A percentile compares a stretch with the other conserved stretches of the same genome.
These are phyloP conservation scores for Grosmannia clavigera DNA, from an alignment of 2,329 filamentous ascomycete species.

Conservation along the genomic window DNA sequence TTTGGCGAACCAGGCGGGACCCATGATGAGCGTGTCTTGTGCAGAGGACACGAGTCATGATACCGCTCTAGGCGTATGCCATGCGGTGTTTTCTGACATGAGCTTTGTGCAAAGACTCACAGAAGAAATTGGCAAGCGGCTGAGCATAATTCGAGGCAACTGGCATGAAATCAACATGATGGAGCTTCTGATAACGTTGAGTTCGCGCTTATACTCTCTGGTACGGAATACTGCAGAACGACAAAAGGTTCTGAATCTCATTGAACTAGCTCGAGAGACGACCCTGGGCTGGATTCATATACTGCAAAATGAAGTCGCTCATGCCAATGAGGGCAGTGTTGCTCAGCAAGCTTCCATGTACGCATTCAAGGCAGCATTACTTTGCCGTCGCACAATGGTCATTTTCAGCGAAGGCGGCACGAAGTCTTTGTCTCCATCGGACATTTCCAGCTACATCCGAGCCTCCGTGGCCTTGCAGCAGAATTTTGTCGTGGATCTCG, in stretches of 20 bases:
- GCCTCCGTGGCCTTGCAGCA: conserved; percentile 8
- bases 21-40: conserved; percentile 13
- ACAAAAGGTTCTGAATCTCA: conserved; percentile 17
- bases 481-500: conserved; percentile 1
- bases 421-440: background rate
- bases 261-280: conserved; percentile 29
- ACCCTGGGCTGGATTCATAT: conserved; percentile 36
- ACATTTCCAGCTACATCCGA: background rate
- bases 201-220: conserved; percentile 25
- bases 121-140: conserved; percentile 28
- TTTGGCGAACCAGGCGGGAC: conserved; percentile 43
- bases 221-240: conserved; percentile 4
- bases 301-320: conserved; percentile 32
- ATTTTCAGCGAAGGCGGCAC: background rate
- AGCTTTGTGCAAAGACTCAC: conserved; percentile 36
- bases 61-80: conserved; percentile 29
- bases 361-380: conserved; percentile 40
- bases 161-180: conserved; percentile 49
- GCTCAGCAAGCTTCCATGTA: conserved; percentile 29
- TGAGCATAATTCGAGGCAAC: conserved; percentile 36
- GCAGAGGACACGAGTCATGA: background rate
- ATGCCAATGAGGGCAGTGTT: conserved; percentile 22
- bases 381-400: conserved; percentile 34
- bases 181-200: conserved; percentile 41
- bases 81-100: conserved; percentile 35